Evolutionary conservation across 2,329 filamentous ascomycete species (phyloP).

Genomic region (Cytospora piceae): DNA sequence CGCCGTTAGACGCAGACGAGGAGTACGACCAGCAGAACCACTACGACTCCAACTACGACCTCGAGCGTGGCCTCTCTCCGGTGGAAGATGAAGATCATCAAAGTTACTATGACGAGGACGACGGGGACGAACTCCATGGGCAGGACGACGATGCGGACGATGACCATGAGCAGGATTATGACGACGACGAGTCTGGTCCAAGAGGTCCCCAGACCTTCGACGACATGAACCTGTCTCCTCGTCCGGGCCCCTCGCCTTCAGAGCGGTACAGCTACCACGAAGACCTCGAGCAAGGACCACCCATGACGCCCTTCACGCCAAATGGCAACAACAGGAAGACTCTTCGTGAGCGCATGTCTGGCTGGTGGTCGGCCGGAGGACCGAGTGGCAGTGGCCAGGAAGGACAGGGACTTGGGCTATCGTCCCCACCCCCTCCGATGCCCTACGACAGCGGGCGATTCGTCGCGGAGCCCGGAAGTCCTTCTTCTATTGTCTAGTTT

Average conservation of each 20-base stretch:
- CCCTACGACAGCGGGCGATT: conserved; percentile 23
- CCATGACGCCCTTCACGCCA: not conserved
- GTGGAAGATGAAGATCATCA: conserved; percentile 13
- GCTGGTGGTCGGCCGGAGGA: conserved; percentile 20
- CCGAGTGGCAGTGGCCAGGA: not conserved
- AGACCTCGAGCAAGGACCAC: conserved; percentile 15
- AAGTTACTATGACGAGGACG: conserved; percentile 20
- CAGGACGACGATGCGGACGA: not conserved
- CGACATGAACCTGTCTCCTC: conserved; percentile 22
- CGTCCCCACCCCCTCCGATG: conserved; percentile 24
- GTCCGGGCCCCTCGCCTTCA: not conserved
- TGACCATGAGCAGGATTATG: not conserved
- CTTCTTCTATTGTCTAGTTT: not conserved
- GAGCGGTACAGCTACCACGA: conserved; percentile 11
- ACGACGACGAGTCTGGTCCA: not conserved
- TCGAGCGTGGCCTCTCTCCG: conserved; percentile 13
- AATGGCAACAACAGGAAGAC: conserved; percentile 13
- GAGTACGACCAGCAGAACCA: not conserved
- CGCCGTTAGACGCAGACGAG: conserved; percentile 17
- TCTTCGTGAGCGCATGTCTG: conserved; percentile 19
- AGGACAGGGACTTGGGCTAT: conserved; percentile 4
- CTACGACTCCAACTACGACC: conserved; percentile 12
- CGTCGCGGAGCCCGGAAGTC: not conserved
- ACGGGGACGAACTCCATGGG: not conserved
- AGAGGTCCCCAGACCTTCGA: conserved; percentile 23